A percentile compares a stretch with the other conserved stretches of the same genome.
Evolutionary conservation across 495 filamentous ascomycete genomes (phyloP).

Genomic region (Cercophora sp.): DNA sequence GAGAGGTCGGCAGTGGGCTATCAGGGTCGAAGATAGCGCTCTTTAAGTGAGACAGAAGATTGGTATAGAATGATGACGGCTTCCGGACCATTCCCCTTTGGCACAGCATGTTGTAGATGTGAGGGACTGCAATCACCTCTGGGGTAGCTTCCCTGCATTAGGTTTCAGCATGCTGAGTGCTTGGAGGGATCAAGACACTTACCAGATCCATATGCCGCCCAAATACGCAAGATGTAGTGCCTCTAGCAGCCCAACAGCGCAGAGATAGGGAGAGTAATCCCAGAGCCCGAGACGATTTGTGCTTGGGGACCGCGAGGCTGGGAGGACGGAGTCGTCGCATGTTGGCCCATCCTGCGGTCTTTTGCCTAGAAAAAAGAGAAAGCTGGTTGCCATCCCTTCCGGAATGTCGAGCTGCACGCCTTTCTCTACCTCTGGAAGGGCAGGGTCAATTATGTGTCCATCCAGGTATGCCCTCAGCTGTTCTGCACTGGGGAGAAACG

Average conservation of each 20-base stretch:
- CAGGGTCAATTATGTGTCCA: not conserved
- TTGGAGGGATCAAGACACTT: too few relatives aligned
- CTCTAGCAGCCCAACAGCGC: conserved; percentile 43
- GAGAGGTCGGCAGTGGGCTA: too few relatives aligned
- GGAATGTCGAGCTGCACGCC: not conserved
- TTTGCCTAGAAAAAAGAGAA: conserved; percentile 42
- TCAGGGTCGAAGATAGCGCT: too few relatives aligned
- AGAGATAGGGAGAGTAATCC: conserved; percentile 51
- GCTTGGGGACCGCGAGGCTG: conserved; percentile 38
- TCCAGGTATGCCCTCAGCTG: conserved; percentile 1
- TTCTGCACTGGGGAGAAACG: conserved; percentile 15
- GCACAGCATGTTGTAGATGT: too few relatives aligned
- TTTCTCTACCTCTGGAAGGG: too few relatives aligned
- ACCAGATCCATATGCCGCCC: conserved; percentile 29
- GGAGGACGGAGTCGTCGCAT: conserved; percentile 36
- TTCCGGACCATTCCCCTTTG: too few relatives aligned
- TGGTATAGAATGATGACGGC: too few relatives aligned
- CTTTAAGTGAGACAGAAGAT: too few relatives aligned
- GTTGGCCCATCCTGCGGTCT: conserved; percentile 28
- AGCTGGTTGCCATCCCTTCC: conserved; percentile 25
- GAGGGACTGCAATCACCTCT: too few relatives aligned
- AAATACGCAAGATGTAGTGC: conserved; percentile 34
- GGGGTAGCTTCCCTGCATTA: too few relatives aligned
- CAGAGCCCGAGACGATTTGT: conserved; percentile 47
- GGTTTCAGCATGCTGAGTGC: too few relatives aligned